Evolutionary conservation across 1,284 basidiomycete species (phyloP).

Genomic region (Cystobasidium slooffiae): DNA sequence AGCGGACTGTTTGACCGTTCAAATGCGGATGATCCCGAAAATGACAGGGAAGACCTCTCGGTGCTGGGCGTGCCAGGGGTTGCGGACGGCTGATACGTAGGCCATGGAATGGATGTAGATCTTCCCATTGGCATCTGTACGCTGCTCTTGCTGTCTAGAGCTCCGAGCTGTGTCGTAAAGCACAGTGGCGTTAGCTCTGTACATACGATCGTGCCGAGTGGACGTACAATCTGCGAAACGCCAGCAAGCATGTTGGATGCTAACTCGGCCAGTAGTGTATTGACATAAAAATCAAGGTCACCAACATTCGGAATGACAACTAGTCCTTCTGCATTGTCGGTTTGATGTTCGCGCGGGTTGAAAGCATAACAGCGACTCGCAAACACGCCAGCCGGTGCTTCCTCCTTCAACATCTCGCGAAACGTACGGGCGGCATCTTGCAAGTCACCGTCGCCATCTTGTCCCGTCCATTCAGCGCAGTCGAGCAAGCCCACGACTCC

Average conservation of each 20-base stretch:
- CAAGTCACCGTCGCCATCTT: slow-evolving; percentile 25
- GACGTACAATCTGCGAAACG: slow-evolving; percentile 68
- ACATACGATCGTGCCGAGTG: neutral
- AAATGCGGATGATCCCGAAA: slow-evolving; percentile 30
- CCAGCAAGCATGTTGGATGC: slow-evolving; percentile 81
- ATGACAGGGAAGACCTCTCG: slow-evolving; percentile 41
- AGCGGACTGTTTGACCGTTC: slow-evolving; percentile 45
- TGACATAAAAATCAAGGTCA: slow-evolving; percentile 74
- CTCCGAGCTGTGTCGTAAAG: slow-evolving; percentile 45
- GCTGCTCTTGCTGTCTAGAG: slow-evolving; percentile 51
- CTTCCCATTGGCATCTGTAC: slow-evolving; percentile 52
- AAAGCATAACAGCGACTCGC: slow-evolving; percentile 68
- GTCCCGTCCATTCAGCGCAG: slow-evolving; percentile 59
- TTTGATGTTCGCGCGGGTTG: slow-evolving; percentile 76
- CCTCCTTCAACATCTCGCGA: slow-evolving; percentile 21
- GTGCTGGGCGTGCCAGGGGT: slow-evolving; percentile 7
- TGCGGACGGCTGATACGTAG: neutral
- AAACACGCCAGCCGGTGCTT: slow-evolving; percentile 46
- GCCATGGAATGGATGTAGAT: neutral
- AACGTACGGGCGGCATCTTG: slow-evolving; percentile 44
- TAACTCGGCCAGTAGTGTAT: slow-evolving; percentile 80
- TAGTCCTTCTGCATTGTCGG: slow-evolving; percentile 67
- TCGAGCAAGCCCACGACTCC: slow-evolving; percentile 77
- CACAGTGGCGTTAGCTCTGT: neutral
- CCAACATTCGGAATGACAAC: slow-evolving; percentile 75